Evolutionary conservation across 208 protist genomes (phyloP).

Genomic region (Wallacemonas rigidus): DNA sequence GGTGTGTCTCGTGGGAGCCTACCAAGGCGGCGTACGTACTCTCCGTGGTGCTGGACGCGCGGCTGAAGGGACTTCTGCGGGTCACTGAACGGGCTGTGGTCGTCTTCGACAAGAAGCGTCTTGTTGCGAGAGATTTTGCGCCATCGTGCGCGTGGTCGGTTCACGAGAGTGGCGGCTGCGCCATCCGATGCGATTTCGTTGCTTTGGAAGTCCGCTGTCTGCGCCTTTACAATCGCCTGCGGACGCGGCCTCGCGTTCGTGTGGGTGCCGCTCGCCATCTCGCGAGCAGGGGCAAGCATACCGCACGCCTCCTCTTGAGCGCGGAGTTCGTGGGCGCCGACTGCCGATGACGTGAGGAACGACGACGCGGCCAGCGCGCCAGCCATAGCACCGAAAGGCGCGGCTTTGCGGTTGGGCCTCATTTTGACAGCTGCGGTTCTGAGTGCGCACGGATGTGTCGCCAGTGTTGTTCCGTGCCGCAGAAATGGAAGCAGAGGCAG

Average conservation of each 20-base stretch:
- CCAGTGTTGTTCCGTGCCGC: too few species aligned
- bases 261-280: background rate
- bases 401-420: constrained; percentile 26
- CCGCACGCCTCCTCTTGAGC: constrained; percentile 61
- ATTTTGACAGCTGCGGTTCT: background rate
- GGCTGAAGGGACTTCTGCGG: constrained; percentile 61
- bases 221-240: constrained; percentile 62
- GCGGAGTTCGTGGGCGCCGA: constrained; percentile 45
- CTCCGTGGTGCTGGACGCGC: constrained; percentile 69
- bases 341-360: constrained; percentile 12
- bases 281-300: constrained; percentile 37
- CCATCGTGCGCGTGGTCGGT: constrained; percentile 65
- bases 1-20: constrained; percentile 50
- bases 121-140: constrained; percentile 69
- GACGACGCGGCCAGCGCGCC: background rate
- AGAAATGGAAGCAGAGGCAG: too few species aligned
- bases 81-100: constrained; percentile 59
- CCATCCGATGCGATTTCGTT: constrained; percentile 56
- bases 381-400: constrained; percentile 36
- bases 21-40: constrained; percentile 67
- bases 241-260: background rate
- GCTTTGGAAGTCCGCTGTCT: constrained; percentile 74
- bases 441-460: too few species aligned
- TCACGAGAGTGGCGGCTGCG: constrained; percentile 43
- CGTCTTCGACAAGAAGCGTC: constrained; percentile 69